Conservation (phyloP, 306 rosid species). For the Nissolia schottii region DNA sequence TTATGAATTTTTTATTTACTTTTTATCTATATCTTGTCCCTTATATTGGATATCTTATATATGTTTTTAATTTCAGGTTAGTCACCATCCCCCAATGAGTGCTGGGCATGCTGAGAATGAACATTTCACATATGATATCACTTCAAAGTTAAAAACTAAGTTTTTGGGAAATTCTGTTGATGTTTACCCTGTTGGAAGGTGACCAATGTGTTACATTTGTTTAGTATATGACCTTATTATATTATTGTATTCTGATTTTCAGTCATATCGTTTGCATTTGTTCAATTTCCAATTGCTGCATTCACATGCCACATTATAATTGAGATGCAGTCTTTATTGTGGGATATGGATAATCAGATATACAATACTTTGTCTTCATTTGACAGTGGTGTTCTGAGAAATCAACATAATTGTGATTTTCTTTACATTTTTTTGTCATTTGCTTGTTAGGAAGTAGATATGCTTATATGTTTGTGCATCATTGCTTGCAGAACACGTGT, state of each 20-base stretch:
- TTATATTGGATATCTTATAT: background rate
- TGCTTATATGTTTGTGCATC: background rate
- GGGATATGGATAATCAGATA: background rate
- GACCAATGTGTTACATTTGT: slow-evolving; percentile 17
- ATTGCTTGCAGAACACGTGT: slow-evolving; percentile 62
- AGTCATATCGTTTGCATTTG: background rate
- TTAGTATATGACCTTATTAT: background rate
- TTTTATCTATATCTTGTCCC: background rate
- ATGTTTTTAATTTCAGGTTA: slow-evolving; percentile 46
- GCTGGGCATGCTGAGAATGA: slow-evolving; percentile 94
- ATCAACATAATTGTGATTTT: background rate
- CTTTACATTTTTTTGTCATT: background rate
- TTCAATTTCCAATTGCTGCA: background rate
- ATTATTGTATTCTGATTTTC: background rate
- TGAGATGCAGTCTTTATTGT: background rate
- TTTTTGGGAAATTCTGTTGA: slow-evolving; percentile 85
- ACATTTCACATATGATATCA: slow-evolving; percentile 79
- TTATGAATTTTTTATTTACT: background rate
- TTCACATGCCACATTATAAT: background rate
- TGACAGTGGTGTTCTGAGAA: background rate
- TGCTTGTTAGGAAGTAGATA: background rate
- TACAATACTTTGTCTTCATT: background rate
- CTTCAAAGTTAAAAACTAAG: slow-evolving; percentile 90
- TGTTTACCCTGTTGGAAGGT: slow-evolving; percentile 96
- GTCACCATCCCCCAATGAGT: slow-evolving; percentile 98